Evolutionary conservation across 2,329 filamentous ascomycete species (phyloP).

Genomic region (Aspergillus alliaceus): DNA sequence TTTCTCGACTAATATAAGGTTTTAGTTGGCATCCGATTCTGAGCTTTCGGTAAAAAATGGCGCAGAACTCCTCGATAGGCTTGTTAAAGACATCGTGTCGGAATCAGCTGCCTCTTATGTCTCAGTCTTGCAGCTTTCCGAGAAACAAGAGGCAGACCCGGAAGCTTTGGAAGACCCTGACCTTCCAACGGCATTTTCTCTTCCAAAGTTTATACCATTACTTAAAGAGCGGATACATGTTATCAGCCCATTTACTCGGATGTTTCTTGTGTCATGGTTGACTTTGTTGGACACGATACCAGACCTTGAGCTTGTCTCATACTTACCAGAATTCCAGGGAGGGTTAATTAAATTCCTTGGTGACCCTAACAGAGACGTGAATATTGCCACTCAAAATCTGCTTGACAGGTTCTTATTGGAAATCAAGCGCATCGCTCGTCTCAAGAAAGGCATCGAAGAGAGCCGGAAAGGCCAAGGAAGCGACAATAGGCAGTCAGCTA

Average conservation of each 20-base stretch:
- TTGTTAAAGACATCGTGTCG: constrained; percentile 94
- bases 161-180: constrained; percentile 41
- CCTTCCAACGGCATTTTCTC: constrained; percentile 86
- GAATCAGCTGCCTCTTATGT: constrained; percentile 95
- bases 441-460: constrained; percentile 89
- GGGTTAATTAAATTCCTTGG: constrained; percentile 90
- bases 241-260: constrained; percentile 89
- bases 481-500: constrained; percentile 68
- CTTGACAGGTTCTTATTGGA: constrained; percentile 88
- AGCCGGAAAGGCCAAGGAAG: constrained; percentile 70
- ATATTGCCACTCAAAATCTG: constrained; percentile 84
- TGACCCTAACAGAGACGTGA: constrained; percentile 90
- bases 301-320: constrained; percentile 90
- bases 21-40: constrained; percentile 86
- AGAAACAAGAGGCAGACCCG: constrained; percentile 46
- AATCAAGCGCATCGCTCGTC: constrained; percentile 88
- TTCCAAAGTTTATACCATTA: constrained; percentile 86
- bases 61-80: constrained; percentile 87
- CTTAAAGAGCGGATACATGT: constrained; percentile 93
- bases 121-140: constrained; percentile 72
- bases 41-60: constrained; percentile 98
- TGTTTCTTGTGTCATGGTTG: constrained; percentile 95
- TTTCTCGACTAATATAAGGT: constrained; percentile 14
- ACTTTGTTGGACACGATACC: constrained; percentile 93
- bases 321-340: constrained; percentile 85